phyloP scores from a whole-genome alignment of 257 asterid genomes.

The Solanum ossicruentum region DNA sequence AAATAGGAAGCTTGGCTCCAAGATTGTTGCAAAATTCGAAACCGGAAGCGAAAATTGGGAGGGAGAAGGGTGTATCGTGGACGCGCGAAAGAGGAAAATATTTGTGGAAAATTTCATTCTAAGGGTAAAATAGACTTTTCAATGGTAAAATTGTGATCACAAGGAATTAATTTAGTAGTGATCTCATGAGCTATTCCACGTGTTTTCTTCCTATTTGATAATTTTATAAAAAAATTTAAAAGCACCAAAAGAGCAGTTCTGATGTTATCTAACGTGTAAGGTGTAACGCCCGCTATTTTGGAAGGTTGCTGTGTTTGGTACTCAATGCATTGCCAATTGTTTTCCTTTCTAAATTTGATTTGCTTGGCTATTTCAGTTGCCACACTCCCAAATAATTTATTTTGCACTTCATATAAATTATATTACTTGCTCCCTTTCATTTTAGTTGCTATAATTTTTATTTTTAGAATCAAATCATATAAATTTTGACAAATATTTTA shows the following conservation, averaged over 20 bases:
- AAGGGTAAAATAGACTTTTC: conserved; percentile 5
- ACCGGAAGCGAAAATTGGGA: conserved; percentile 7
- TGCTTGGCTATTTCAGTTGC: background rate
- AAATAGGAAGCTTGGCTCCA: conserved; percentile 45
- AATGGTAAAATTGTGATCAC: background rate
- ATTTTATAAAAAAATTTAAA: background rate
- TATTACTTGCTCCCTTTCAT: background rate
- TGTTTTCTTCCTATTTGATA: background rate
- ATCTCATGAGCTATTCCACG: background rate
- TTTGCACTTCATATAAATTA: background rate
- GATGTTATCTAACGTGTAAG: background rate
- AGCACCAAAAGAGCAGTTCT: background rate
- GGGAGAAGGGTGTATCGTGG: conserved; percentile 10
- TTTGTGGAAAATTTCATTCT: background rate
- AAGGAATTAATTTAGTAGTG: background rate
- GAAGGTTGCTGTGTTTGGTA: background rate
- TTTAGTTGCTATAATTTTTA: no score
- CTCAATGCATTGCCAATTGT: background rate
- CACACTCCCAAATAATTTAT: background rate
- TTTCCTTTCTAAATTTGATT: background rate
- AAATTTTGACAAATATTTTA: no score
- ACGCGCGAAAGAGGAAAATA: conserved; percentile 39
- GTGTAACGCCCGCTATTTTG: background rate
- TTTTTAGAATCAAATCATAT: no score
- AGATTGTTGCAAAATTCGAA: conserved; percentile 32